Evolutionary conservation across 2,329 filamentous ascomycete genomes (phyloP).

Genomic region (Trichoderma semiorbis): DNA sequence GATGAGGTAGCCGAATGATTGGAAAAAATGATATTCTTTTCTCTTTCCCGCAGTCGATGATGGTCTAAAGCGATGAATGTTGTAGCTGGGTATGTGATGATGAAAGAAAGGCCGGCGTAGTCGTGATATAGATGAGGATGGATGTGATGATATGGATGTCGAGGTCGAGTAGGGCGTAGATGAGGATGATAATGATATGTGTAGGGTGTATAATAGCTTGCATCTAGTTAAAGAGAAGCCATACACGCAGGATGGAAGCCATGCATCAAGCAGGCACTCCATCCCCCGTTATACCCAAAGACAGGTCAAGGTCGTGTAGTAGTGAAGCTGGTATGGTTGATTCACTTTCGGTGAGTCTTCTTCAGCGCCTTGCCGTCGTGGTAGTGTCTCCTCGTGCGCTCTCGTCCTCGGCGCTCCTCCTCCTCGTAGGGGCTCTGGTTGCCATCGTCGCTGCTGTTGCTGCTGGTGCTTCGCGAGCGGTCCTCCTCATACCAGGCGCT

Average conservation of each 20-base stretch:
- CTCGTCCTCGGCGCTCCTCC: constrained; percentile 38
- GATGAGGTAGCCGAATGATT: neutral
- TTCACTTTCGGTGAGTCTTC: constrained; percentile 34
- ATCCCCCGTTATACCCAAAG: neutral
- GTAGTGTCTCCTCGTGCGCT: constrained; percentile 34
- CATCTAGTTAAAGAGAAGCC: neutral
- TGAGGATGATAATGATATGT: neutral
- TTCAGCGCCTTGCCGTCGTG: constrained; percentile 23
- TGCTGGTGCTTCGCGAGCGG: constrained; percentile 31
- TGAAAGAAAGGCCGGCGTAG: neutral
- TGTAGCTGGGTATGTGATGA: neutral
- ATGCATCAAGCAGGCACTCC: neutral
- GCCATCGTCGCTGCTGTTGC: constrained; percentile 35
- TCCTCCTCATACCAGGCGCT: constrained; percentile 58
- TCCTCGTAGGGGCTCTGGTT: constrained; percentile 32
- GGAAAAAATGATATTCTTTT: constrained; percentile 1
- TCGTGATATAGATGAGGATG: neutral
- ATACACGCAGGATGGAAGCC: neutral
- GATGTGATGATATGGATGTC: neutral
- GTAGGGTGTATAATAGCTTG: neutral
- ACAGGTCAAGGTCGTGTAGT: neutral
- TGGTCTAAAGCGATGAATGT: constrained; percentile 8
- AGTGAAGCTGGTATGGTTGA: neutral
- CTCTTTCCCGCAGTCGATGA: constrained; percentile 7
- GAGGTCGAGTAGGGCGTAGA: neutral